A percentile compares a stretch with the other conserved stretches of the same genome.
These are phyloP conservation scores for Hyaloscypha finlandica DNA, from an alignment of 495 filamentous ascomycete genomes.

Conservation along the genomic window DNA sequence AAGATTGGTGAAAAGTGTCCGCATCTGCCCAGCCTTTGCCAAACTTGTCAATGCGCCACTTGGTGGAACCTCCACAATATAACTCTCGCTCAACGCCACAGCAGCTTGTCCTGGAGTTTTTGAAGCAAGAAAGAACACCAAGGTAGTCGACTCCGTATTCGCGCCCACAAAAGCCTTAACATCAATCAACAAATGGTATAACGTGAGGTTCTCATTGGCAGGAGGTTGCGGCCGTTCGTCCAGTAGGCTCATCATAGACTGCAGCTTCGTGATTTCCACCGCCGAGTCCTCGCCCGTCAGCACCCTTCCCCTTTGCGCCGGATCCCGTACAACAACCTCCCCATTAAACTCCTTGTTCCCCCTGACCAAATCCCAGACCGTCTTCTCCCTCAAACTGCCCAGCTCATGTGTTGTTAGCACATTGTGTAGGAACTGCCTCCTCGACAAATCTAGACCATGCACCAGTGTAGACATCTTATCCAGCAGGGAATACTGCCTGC, in stretches of 20 bases:
- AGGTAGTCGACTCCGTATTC: constrained; percentile 66
- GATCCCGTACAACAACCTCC: constrained; percentile 92
- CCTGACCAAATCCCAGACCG: constrained; percentile 90
- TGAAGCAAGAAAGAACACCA: constrained; percentile 79
- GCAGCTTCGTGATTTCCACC: constrained; percentile 85
- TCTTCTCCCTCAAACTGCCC: constrained; percentile 70
- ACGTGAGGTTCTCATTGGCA: constrained; percentile 63
- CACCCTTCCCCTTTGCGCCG: constrained; percentile 76
- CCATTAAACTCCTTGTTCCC: constrained; percentile 91
- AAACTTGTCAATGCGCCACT: constrained; percentile 64
- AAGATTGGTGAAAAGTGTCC: constrained; percentile 86
- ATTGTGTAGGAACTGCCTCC: constrained; percentile 89
- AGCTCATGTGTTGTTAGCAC: constrained; percentile 88
- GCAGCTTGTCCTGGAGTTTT: constrained; percentile 61
- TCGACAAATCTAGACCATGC: constrained; percentile 73
- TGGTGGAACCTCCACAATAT: constrained; percentile 74
- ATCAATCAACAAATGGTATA: constrained; percentile 86
- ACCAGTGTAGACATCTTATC: constrained; percentile 81
- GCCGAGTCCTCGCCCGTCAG: constrained; percentile 91
- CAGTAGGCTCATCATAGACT: constrained; percentile 94
- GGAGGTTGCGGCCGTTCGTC: constrained; percentile 69
- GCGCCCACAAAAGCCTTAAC: constrained; percentile 77
- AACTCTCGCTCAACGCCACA: constrained; percentile 78
- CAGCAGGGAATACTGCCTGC: constrained; percentile 74
- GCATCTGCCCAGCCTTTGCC: constrained; percentile 64